Evolutionary conservation across 2,329 filamentous ascomycete genomes (phyloP), one percentile per base, ranked within the genome.

Genomic region (Podosphaera fusca): DNA sequence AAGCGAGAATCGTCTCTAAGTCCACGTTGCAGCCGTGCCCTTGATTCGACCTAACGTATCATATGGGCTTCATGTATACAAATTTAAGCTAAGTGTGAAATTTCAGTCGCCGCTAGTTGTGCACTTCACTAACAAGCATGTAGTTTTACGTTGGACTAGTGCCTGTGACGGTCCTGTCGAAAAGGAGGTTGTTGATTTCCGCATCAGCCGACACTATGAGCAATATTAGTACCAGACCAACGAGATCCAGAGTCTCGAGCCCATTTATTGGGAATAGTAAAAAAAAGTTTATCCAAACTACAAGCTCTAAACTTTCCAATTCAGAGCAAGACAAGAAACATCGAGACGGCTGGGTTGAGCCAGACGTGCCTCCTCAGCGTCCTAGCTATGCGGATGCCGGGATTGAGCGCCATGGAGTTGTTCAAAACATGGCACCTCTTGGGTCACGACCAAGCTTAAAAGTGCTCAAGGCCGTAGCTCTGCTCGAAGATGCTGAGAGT

Each of bases 371-470:
- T 58, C 66, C 69, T 53, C 73, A 74, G 52, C 72, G 72, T 52
- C 75, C 88, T 9, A 90, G 84, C 67, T 94, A 83, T 67, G 80
- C 86, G 72, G 87, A 94, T 67, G 63, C 64, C 45, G 85, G 84
- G 50, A 76, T 92, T 63, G 74, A 83, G 64, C 76, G 83, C 54
- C 79, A 81, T 68, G 85, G 85, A 61, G 85, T 94, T 21, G 73
- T 94, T 58, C 82, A 86, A 69, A 82, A 82, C 64, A 94, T 94
- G 88, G 82, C 81, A 56, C 82, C 88, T 33, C 72, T 95, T 57
- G 88, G 88, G 46, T 76, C 81, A 57, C 74, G 81, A 63, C 88
- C 88, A 10, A 75, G 75, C 30, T 70, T 75, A 53, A 76, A 79
- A 66, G 73, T 81, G 61, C 79, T 80, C 70, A 74, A 71, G 64